phyloP scores from a whole-genome alignment of 495 filamentous ascomycete species.

The Cryomyces minteri region DNA sequence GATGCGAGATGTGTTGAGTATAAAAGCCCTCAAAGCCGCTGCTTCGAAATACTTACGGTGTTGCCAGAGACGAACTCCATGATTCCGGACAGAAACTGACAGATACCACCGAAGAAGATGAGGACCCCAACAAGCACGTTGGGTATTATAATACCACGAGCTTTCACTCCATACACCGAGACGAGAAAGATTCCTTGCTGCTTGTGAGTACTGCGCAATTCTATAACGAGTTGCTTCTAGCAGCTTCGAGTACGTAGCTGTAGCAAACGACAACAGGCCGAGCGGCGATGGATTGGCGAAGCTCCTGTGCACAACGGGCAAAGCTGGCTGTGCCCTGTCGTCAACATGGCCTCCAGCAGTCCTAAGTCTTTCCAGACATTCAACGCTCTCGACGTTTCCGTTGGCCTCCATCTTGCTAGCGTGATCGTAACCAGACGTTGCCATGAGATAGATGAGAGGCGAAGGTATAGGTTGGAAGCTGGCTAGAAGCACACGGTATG shows the following conservation, averaged over 20 bases:
- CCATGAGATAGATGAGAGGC: not conserved
- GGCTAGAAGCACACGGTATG: too few relatives aligned
- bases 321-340: not conserved
- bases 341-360: constrained; percentile 1
- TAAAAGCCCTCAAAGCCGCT: too few relatives aligned
- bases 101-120: constrained; percentile 23
- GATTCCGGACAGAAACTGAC: constrained; percentile 19
- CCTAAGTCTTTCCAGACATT: not conserved
- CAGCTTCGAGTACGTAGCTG: not conserved
- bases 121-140: constrained; percentile 19
- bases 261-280: constrained; percentile 15
- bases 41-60: constrained; percentile 1
- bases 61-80: constrained; percentile 20
- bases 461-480: too few relatives aligned
- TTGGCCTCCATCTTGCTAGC: not conserved
- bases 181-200: constrained; percentile 17
- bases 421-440: not conserved
- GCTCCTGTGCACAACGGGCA: constrained; percentile 3
- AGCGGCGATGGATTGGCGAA: constrained; percentile 12
- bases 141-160: constrained; percentile 18
- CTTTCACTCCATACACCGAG: constrained; percentile 16
- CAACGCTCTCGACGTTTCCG: not conserved
- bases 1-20: not conserved
- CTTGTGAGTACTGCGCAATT: not conserved
- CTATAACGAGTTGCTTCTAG: too few relatives aligned